phyloP scores from a whole-genome alignment of 495 filamentous ascomycete genomes.

The Penicillium canescens region DNA sequence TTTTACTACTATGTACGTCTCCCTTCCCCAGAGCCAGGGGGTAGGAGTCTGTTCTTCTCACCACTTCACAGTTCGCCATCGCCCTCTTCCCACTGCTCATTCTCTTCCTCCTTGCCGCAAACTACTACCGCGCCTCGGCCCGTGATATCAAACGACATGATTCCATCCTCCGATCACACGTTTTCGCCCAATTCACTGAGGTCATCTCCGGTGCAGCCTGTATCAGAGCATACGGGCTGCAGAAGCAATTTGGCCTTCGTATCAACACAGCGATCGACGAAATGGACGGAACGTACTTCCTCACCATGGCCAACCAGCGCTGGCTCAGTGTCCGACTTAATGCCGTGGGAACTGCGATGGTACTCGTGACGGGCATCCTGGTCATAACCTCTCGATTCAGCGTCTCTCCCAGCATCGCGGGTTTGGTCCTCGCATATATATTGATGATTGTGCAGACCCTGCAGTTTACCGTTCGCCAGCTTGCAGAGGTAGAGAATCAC shows the following conservation, averaged over 20 bases:
- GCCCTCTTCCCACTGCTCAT: constrained; percentile 80
- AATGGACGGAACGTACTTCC: constrained; percentile 91
- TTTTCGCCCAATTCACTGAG: constrained; percentile 89
- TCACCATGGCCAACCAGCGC: constrained; percentile 91
- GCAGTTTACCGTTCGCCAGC: constrained; percentile 90
- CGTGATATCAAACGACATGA: constrained; percentile 94
- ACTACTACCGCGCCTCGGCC: constrained; percentile 88
- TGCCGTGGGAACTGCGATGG: constrained; percentile 74
- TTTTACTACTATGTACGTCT: constrained; percentile 76
- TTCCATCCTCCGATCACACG: constrained; percentile 76
- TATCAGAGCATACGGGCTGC: constrained; percentile 88
- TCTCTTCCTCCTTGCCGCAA: constrained; percentile 78
- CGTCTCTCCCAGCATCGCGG: constrained; percentile 79
- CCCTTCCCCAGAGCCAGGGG: too few relatives aligned
- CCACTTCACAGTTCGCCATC: constrained; percentile 65
- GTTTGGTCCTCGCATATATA: constrained; percentile 89
- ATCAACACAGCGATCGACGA: constrained; percentile 74
- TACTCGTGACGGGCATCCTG: constrained; percentile 84
- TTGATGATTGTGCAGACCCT: constrained; percentile 91
- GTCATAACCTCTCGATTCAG: constrained; percentile 93
- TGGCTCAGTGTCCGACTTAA: constrained; percentile 89
- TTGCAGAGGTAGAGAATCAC: constrained; percentile 94
- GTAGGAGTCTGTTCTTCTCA: not conserved
- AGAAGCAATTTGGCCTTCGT: constrained; percentile 67
- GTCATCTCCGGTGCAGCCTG: constrained; percentile 78